These are phyloP conservation scores for Styphnolobium japonicum DNA, from an alignment of 306 rosid genomes.

Conservation along the genomic window DNA sequence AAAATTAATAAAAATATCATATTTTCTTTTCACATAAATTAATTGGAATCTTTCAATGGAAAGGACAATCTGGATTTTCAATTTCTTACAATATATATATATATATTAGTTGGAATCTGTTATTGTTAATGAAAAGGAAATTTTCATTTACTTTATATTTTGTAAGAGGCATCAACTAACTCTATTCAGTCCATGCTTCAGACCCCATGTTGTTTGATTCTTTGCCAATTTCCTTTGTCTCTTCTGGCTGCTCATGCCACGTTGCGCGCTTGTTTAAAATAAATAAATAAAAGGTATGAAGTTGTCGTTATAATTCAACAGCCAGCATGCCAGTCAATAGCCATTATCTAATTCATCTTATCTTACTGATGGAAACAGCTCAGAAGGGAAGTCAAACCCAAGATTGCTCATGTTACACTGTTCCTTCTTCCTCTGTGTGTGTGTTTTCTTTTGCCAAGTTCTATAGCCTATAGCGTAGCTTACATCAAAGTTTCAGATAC, in stretches of 20 bases:
- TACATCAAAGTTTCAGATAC: not conserved
- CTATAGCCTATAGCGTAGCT: too few species aligned
- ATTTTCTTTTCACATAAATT: not conserved
- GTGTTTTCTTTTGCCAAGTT: not conserved
- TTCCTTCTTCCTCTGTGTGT: conserved; percentile 14
- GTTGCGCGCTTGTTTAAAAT: not conserved
- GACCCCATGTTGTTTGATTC: not conserved
- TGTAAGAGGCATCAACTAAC: not conserved
- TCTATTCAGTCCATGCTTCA: not conserved
- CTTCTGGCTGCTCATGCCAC: not conserved
- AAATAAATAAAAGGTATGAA: not conserved
- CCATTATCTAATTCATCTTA: conserved; percentile 15
- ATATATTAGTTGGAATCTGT: conserved; percentile 5
- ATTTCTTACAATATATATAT: not conserved
- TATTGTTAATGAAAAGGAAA: conserved; percentile 9
- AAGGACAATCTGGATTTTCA: not conserved
- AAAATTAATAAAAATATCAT: not conserved
- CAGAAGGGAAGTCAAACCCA: conserved; percentile 35
- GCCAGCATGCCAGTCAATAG: conserved; percentile 20
- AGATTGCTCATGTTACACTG: conserved; percentile 8
- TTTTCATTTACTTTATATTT: not conserved
- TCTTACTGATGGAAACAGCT: conserved; percentile 23
- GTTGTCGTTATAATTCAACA: not conserved
- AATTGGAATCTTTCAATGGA: not conserved
- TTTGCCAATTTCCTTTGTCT: not conserved